phyloP scores from a whole-genome alignment of 345 rosid genomes.

The Pugionium cornutum region DNA sequence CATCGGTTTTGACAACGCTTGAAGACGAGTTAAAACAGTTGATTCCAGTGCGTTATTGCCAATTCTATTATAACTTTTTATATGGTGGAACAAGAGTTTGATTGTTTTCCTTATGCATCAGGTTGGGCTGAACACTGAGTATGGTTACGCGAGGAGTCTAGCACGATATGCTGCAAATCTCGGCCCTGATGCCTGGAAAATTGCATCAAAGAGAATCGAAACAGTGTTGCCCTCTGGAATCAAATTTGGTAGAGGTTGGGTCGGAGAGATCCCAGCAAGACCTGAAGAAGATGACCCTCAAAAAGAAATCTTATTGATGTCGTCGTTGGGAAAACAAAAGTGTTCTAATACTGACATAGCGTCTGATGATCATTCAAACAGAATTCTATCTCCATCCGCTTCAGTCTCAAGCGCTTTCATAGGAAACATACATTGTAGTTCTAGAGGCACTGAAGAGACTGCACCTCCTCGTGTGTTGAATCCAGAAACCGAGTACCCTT shows the following conservation, averaged over 20 bases:
- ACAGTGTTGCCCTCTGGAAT: constrained; percentile 60
- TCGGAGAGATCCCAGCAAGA: constrained; percentile 58
- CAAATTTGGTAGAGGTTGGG: constrained; percentile 77
- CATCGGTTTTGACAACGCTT: constrained; percentile 49
- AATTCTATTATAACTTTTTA: constrained; percentile 2
- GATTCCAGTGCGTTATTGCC: constrained; percentile 55
- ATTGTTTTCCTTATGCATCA: constrained; percentile 38
- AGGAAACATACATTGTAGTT: constrained; percentile 44
- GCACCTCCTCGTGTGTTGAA: constrained; percentile 44
- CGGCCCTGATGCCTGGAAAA: constrained; percentile 78
- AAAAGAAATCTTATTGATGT: constrained; percentile 22
- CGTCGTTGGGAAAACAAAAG: constrained; percentile 36
- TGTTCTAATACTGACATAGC: constrained; percentile 34
- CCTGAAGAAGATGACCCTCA: constrained; percentile 43
- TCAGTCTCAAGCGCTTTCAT: constrained; percentile 43
- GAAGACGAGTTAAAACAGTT: constrained; percentile 72
- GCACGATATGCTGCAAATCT: constrained; percentile 84
- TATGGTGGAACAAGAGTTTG: constrained; percentile 21
- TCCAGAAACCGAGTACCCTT: constrained; percentile 43
- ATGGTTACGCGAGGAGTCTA: constrained; percentile 84
- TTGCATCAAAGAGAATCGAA: constrained; percentile 71
- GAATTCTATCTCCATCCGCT: constrained; percentile 48
- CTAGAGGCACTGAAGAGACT: constrained; percentile 44
- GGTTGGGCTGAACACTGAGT: constrained; percentile 79
- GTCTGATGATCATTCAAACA: constrained; percentile 46